Conservation (phyloP, 345 rosid species). For the Populus ilicifolia region DNA sequence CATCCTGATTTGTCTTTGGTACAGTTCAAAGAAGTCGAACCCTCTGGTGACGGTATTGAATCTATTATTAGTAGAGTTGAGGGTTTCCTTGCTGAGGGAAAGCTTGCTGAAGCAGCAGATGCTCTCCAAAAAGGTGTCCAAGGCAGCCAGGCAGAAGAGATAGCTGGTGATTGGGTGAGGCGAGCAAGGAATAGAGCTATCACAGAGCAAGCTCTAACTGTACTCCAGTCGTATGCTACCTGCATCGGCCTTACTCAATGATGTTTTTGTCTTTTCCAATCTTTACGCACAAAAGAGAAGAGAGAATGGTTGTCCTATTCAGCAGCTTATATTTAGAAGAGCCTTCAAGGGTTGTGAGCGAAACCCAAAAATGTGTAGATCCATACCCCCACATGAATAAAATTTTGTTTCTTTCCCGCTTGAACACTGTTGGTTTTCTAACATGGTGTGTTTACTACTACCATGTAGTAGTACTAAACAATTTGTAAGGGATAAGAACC, state of each 20-base stretch:
- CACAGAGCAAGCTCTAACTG: slow-evolving; percentile 75
- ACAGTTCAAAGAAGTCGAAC: slow-evolving; percentile 67
- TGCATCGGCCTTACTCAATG: slow-evolving; percentile 61
- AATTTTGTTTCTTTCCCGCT: background rate
- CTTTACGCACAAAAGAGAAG: background rate
- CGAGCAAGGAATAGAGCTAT: slow-evolving; percentile 78
- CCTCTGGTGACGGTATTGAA: slow-evolving; percentile 69
- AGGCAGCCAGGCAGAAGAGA: slow-evolving; percentile 82
- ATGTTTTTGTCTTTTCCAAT: background rate
- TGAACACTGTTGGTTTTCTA: background rate
- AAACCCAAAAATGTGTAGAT: slow-evolving; percentile 5
- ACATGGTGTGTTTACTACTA: background rate
- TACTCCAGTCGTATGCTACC: slow-evolving; percentile 84
- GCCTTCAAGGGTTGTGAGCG: background rate
- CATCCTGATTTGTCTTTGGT: background rate
- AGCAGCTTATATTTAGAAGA: background rate
- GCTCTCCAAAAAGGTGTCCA: slow-evolving; percentile 79
- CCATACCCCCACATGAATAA: background rate
- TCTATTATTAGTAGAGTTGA: slow-evolving; percentile 65
- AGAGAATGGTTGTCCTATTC: background rate
- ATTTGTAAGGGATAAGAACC: background rate
- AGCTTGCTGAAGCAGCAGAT: slow-evolving; percentile 83
- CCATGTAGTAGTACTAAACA: background rate
- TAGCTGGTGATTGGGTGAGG: slow-evolving; percentile 65
- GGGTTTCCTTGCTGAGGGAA: slow-evolving; percentile 68